These are phyloP conservation scores for Trypanosoma rangeli DNA, from an alignment of 208 protist genomes.

Conservation along the genomic window DNA sequence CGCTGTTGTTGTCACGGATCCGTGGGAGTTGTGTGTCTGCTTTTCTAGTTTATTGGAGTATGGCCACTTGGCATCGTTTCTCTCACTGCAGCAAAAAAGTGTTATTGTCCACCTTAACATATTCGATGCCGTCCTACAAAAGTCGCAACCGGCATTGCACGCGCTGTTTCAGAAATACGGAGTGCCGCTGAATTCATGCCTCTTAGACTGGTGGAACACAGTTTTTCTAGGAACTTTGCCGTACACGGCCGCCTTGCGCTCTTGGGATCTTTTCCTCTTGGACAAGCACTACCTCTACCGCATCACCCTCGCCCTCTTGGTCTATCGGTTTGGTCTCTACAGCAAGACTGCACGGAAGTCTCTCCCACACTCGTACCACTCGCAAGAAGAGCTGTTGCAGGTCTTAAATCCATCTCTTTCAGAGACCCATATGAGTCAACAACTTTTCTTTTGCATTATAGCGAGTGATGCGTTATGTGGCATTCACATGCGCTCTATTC, in stretches of 20 bases:
- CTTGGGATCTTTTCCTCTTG: conserved; percentile 28
- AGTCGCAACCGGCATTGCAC: conserved; percentile 5
- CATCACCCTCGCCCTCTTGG: conserved; percentile 14
- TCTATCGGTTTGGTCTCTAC: conserved; percentile 9
- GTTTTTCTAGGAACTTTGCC: conserved; percentile 22
- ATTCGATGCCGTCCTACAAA: conserved; percentile 19
- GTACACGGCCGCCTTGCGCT: conserved; percentile 11
- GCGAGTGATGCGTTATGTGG: conserved; percentile 8
- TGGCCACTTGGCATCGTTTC: conserved; percentile 7
- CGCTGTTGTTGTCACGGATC: conserved; percentile 12
- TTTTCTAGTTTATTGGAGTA: conserved; percentile 22
- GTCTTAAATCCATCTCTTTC: background rate
- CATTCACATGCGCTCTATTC: conserved; percentile 1
- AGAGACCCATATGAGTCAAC: conserved; percentile 2
- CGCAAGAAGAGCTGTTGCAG: conserved; percentile 1
- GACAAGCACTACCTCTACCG: conserved; percentile 18
- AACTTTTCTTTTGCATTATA: conserved; percentile 9
- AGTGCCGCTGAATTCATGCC: conserved; percentile 7
- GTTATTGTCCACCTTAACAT: conserved; percentile 17
- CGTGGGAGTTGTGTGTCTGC: conserved; percentile 20
- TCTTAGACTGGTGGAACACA: conserved; percentile 35
- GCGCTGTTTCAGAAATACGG: conserved; percentile 16
- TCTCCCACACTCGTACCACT: background rate
- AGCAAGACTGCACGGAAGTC: background rate
- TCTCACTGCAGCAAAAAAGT: background rate